A percentile compares a stretch with the other conserved stretches of the same genome.
These are phyloP conservation scores for Pistacia vera DNA, from an alignment of 345 rosid genomes.

Conservation along the genomic window DNA sequence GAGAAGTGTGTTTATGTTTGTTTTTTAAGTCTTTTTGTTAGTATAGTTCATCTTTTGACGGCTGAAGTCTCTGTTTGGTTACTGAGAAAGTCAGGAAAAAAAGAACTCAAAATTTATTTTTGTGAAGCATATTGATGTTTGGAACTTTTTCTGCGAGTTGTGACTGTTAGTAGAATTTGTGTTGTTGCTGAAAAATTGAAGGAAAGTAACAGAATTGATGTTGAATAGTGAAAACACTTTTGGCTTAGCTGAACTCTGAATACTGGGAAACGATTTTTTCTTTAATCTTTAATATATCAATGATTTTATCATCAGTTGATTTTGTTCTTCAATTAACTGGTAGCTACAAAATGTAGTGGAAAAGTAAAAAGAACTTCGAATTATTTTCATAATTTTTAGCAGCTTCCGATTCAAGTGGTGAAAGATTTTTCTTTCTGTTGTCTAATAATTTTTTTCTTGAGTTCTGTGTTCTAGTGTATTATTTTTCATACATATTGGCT, in stretches of 20 bases:
- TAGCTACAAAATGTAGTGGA: neutral
- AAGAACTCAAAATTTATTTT: neutral
- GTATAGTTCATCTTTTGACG: neutral
- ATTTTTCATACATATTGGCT: neutral
- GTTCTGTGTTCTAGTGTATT: neutral
- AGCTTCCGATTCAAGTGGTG: neutral
- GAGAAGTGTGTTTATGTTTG: neutral
- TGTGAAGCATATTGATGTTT: neutral
- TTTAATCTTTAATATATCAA: no score
- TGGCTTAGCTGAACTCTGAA: neutral
- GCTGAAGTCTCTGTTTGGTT: neutral
- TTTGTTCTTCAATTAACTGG: neutral
- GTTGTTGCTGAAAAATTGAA: constrained; percentile 18
- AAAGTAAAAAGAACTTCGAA: neutral
- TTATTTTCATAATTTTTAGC: neutral
- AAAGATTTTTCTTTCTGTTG: neutral
- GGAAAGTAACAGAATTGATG: neutral
- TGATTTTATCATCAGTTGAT: no score
- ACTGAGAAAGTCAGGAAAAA: neutral
- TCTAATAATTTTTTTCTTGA: neutral
- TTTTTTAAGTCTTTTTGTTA: neutral
- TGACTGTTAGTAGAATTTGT: neutral
- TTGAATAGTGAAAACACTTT: neutral
- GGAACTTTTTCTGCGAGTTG: neutral
- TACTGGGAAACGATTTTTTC: neutral